Percentiles rank a stretch among this genome's conserved stretches.
Evolutionary conservation across 345 rosid species (phyloP).

Genomic region (Populus davidiana): DNA sequence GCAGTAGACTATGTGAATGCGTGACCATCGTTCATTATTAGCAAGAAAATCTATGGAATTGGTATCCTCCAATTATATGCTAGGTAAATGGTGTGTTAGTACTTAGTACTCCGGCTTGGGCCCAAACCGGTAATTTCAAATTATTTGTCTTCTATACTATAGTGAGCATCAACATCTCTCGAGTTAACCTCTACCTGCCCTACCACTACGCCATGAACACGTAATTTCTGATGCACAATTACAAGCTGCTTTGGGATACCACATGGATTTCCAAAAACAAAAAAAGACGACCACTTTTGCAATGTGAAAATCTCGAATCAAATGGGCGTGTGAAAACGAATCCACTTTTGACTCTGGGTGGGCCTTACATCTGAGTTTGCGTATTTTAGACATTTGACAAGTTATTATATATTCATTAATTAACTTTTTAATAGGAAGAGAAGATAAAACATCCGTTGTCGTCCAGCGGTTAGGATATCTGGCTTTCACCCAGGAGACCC

Average conservation of each 20-base stretch:
- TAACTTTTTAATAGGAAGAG: accelerated
- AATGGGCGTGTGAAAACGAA: background rate
- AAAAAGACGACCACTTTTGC: background rate
- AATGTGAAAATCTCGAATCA: too few species aligned
- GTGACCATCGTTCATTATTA: background rate
- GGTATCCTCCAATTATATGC: background rate
- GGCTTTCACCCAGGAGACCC: constrained; percentile 99
- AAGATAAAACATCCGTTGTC: constrained; percentile 45
- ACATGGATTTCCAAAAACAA: background rate
- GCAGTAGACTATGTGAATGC: background rate
- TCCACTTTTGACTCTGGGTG: background rate
- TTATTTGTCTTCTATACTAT: too few species aligned
- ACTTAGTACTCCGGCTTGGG: background rate
- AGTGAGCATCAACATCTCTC: background rate
- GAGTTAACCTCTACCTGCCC: background rate
- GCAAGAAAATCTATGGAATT: too few species aligned
- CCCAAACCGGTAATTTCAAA: background rate
- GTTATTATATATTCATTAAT: too few species aligned
- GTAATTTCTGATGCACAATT: background rate
- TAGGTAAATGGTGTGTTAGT: background rate
- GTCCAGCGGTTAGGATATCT: constrained; percentile 98
- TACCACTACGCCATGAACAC: background rate
- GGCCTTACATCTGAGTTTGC: background rate
- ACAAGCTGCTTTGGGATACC: background rate
- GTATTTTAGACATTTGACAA: too few species aligned